phyloP scores from a whole-genome alignment of 257 asterid genomes.

The Solanum peruvianum region DNA sequence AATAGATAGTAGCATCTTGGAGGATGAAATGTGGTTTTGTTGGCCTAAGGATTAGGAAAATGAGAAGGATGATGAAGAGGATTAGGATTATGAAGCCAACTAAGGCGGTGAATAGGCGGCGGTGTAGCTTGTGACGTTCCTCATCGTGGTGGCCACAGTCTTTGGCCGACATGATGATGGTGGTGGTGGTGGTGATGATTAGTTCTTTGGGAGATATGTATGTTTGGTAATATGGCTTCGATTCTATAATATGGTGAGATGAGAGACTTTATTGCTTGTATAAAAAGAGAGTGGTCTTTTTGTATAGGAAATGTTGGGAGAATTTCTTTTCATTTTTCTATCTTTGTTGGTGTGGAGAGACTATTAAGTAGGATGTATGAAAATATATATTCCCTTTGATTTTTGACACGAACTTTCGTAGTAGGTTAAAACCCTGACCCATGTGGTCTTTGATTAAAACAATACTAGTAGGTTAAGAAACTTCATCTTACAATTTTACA shows the following conservation, averaged over 20 bases:
- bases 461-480: not conserved
- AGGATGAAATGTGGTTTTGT: constrained; percentile 46
- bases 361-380: not conserved
- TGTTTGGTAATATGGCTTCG: not conserved
- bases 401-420: not conserved
- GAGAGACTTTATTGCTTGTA: not conserved
- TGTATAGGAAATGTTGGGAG: not conserved
- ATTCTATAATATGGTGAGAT: not conserved
- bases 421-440: too few species aligned
- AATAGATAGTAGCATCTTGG: constrained; percentile 49
- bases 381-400: not conserved
- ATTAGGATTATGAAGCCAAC: constrained; percentile 12
- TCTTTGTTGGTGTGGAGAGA: not conserved
- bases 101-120: constrained; percentile 13
- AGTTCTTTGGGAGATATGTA: not conserved
- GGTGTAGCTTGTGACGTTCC: constrained; percentile 16
- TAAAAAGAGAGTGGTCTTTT: not conserved
- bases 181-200: not conserved
- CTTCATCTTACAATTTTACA: not conserved
- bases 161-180: constrained; percentile 26
- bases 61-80: constrained; percentile 33
- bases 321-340: not conserved
- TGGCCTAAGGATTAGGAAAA: constrained; percentile 44
- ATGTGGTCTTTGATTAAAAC: too few species aligned
- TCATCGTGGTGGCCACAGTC: constrained; percentile 36